A percentile compares a stretch with the other conserved stretches of the same genome.
Evolutionary conservation across 805 yeast genomes (phyloP).

Genomic region (Wickerhamiella australiensis): DNA sequence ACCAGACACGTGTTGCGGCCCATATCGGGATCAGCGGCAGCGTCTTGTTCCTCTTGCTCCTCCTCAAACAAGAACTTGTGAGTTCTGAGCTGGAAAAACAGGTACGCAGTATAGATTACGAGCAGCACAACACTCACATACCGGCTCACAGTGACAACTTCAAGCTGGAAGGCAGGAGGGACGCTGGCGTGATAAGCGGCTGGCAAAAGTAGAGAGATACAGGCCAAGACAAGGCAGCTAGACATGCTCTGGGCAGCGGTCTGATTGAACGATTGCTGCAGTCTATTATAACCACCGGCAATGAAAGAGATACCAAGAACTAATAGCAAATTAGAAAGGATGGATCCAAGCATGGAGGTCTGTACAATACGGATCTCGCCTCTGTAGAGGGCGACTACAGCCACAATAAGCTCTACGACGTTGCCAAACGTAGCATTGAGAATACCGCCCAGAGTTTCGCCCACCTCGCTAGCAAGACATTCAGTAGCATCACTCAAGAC

Average conservation of each 20-base stretch:
- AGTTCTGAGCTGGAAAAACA: conserved; percentile 79
- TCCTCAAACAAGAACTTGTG: conserved; percentile 68
- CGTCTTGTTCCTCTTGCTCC: conserved; percentile 30
- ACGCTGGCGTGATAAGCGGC: conserved; percentile 80
- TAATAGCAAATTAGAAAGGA: conserved; percentile 72
- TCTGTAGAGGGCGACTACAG: conserved; percentile 72
- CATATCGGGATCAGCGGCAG: conserved; percentile 33
- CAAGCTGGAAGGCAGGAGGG: conserved; percentile 30
- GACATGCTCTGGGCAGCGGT: conserved; percentile 98
- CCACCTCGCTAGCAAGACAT: conserved; percentile 74
- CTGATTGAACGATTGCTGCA: conserved; percentile 81
- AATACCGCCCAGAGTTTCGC: conserved; percentile 86
- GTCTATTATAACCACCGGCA: conserved; percentile 79
- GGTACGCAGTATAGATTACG: conserved; percentile 61
- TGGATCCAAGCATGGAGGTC: conserved; percentile 93
- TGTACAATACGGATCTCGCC: conserved; percentile 91
- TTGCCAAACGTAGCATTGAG: conserved; percentile 96
- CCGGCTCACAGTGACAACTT: conserved; percentile 65
- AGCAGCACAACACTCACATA: conserved; percentile 75
- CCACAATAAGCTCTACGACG: conserved; percentile 93
- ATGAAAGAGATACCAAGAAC: conserved; percentile 94
- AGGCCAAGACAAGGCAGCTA: conserved; percentile 80
- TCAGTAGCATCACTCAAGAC: conserved; percentile 87
- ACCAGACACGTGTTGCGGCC: conserved; percentile 42
- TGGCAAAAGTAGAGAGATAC: conserved; percentile 80